phyloP scores from a whole-genome alignment of 2,329 filamentous ascomycete genomes.

The Nothomitra cinnamomea region DNA sequence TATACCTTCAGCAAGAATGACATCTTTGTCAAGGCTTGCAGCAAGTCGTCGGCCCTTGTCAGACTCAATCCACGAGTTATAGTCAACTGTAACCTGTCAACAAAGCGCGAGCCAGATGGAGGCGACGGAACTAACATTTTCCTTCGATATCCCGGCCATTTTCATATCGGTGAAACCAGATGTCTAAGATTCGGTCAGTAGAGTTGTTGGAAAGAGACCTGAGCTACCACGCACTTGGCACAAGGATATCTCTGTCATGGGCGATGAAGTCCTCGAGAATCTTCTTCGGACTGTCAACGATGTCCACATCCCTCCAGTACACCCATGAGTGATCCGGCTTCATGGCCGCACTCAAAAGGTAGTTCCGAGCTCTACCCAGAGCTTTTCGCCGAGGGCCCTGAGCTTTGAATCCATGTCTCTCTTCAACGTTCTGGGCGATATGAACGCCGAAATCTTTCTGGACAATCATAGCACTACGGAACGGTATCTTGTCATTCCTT shows the following conservation, averaged over 20 bases:
- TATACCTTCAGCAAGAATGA: constrained; percentile 76
- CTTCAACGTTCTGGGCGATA: constrained; percentile 61
- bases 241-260: constrained; percentile 81
- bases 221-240: constrained; percentile 62
- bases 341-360: constrained; percentile 64
- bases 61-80: constrained; percentile 97
- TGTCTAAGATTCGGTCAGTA: constrained; percentile 6
- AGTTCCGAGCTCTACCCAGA: constrained; percentile 84
- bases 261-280: constrained; percentile 93
- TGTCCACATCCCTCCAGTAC: constrained; percentile 96
- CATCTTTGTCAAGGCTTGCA: constrained; percentile 56
- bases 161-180: constrained; percentile 40
- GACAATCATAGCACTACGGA: constrained; percentile 69
- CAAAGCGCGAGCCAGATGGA: constrained; percentile 1
- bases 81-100: constrained; percentile 51
- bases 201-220: background rate
- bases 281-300: constrained; percentile 69
- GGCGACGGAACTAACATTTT: constrained; percentile 47
- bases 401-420: constrained; percentile 70
- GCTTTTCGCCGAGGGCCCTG: constrained; percentile 82
- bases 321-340: constrained; percentile 96
- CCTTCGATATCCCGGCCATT: constrained; percentile 79
- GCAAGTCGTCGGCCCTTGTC: constrained; percentile 63
- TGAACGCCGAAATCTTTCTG: constrained; percentile 78
- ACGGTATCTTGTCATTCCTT: constrained; percentile 61